Evolutionary conservation across 2,329 filamentous ascomycete genomes (phyloP).

Genomic region (Colletotrichum tanaceti): DNA sequence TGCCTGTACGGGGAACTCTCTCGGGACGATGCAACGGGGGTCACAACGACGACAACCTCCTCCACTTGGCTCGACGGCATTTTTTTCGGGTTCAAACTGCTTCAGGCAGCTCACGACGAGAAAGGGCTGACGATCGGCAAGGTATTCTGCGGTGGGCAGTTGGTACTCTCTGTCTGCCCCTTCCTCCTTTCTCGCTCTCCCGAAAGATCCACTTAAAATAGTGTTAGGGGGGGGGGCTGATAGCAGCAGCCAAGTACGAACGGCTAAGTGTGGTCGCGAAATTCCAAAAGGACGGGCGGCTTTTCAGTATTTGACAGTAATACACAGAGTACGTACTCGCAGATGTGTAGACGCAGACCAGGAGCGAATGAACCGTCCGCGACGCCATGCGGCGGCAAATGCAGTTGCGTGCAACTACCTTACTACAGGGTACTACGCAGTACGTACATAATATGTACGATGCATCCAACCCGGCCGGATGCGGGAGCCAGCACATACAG

Average conservation of each 20-base stretch:
- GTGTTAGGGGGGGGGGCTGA: too few relatives aligned
- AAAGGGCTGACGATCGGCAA: not conserved
- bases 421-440: too few relatives aligned
- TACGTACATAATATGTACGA: too few relatives aligned
- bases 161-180: not conserved
- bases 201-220: not conserved
- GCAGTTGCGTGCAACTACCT: slow-evolving; percentile 2
- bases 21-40: slow-evolving; percentile 31
- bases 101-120: not conserved
- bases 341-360: not conserved
- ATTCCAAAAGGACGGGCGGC: not conserved
- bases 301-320: too few relatives aligned
- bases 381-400: slow-evolving; percentile 13
- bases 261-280: not conserved
- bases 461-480: slow-evolving; percentile 16
- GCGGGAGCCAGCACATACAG: slow-evolving; percentile 28
- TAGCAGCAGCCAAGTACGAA: not conserved
- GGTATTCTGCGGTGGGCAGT: not conserved
- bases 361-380: slow-evolving; percentile 3
- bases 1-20: not conserved
- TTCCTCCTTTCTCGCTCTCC: not conserved
- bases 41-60: not conserved
- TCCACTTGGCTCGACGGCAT: not conserved
- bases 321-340: too few relatives aligned
- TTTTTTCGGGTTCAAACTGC: not conserved